Evolutionary conservation across 768 basidiomycete species (phyloP), one percentile per base, ranked within the genome.

Genomic region (Gelatoporia subvermispora): DNA sequence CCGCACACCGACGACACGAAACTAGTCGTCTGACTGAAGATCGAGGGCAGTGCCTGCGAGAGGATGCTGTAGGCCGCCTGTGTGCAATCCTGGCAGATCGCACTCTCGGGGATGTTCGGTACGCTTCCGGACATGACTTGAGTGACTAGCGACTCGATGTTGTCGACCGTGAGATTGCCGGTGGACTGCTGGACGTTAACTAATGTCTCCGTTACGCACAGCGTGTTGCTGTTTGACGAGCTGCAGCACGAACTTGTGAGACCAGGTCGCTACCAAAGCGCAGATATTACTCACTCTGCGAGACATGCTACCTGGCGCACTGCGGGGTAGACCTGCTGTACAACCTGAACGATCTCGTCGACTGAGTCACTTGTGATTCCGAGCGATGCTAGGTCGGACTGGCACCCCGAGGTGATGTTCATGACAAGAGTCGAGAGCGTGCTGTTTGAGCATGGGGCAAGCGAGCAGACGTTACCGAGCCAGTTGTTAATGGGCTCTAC

Each of bases 181-280:
- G 57, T 62, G n/a, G 49, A 24, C 4, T 58, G 55, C 61, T 89
- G 74, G 16, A 84, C 53, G 55, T 71, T 72, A 20, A 68, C 76
- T 10, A 89, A 71, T 8, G 72, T 66, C 55, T 88, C 72, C 0
- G 80, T 79, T 21, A 75, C 55, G 60, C 88, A 90, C 50, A 82
- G 68, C 31, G 58, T 52, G 58, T 74, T 61, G 60, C 65, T 68
- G 45, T 59, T 51, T 15, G 60, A 60, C 35, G 72, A 66, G 52
- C 69, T 68, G 53, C 42, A 50, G 36, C 47, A 39, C 39, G 10
- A 16, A 48, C 34, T 43, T 2, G 38, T 36, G 8, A 44, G 8
- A 48, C 35, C 24, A 24, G 17, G 4, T 20, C 20, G 21, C 15
- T 11, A n/a, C 8, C 4, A 13, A 4, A n/a, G n/a, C 7, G 13